Base-by-base conservation (phyloP, 1,284 basidiomycete genomes). In the Cutaneotrichosporon cyanovorans region DNA sequence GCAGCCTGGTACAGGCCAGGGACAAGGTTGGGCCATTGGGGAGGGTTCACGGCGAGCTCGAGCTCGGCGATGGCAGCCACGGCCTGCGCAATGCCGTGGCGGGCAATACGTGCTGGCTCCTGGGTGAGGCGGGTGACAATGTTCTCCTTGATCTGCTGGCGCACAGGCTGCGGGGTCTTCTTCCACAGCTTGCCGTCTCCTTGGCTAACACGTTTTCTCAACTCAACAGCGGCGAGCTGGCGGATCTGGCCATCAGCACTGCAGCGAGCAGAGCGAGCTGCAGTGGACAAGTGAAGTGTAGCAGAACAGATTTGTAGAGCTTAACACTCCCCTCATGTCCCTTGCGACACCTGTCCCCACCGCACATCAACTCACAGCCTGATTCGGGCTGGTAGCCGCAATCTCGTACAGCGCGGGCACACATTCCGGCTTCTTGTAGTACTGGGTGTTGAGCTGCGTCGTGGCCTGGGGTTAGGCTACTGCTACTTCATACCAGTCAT, bases 181-280 rank as follows among this genome's bases (percentile, higher is more conserved):
- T 81, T 77, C 93, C 95, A 97, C 33, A 92, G 74, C 68, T 81
- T 83, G 45, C 85, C 86, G 58, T 84, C 85, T 62, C 84, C 84
- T 68, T 82, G 79, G 21, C 78, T 72, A 48, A 98, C 80, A 53
- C 93, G 85, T 77, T 99, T 99, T 59, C 95, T 79, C 64, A 97
- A 78, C 75, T 99, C 95, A 49, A 98, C 92, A n/a, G 92, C 90
- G 41, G 92, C 88, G 19, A 99, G 81, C 81, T 99, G 95, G 46
- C 93, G 87, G 52, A 96, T 83, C 90, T 95, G 55, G 8, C 8
- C 14, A 9, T 15, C 28, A n/a, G n/a, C n/a, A n/a, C n/a, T n/a
- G n/a, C n/a, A n/a, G n/a, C n/a, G n/a, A n/a, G n/a, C n/a, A n/a
- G n/a, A n/a, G n/a, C n/a, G n/a, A n/a, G n/a, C n/a, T n/a, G n/a